phyloP scores from a whole-genome alignment of 257 asterid species.

The Nicotiana paniculata region DNA sequence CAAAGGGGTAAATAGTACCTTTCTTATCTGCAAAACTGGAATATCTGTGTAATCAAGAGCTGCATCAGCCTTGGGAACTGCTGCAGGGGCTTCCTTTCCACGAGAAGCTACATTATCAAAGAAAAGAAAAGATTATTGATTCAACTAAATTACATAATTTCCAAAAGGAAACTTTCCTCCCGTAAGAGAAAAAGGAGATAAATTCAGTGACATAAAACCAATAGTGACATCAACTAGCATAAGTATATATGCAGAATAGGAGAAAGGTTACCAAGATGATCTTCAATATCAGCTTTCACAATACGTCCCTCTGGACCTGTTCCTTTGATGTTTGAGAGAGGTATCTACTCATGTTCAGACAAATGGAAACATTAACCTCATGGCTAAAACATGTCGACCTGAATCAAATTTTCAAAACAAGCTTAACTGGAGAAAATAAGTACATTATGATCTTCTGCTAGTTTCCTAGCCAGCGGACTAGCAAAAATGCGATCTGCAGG shows the following conservation, averaged over 20 bases:
- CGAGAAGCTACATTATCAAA: conserved; percentile 54
- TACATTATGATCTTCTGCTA: conserved; percentile 85
- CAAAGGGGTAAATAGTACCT: conserved; percentile 39
- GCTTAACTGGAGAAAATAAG: background rate
- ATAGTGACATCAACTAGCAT: background rate
- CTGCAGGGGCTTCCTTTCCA: conserved; percentile 54
- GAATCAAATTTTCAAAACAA: background rate
- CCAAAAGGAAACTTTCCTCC: background rate
- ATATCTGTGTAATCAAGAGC: conserved; percentile 64
- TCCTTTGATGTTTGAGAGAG: conserved; percentile 76
- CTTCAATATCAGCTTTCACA: conserved; percentile 95
- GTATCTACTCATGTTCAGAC: conserved; percentile 42
- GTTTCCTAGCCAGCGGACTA: conserved; percentile 88
- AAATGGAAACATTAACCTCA: background rate
- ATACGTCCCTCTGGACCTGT: conserved; percentile 94
- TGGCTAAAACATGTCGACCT: background rate
- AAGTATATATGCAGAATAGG: background rate
- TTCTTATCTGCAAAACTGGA: conserved; percentile 86
- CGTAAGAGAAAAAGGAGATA: background rate
- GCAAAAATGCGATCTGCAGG: conserved; percentile 76
- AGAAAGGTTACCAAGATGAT: conserved; percentile 65
- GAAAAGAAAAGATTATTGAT: conserved; percentile 19
- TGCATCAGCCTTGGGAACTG: conserved; percentile 57
- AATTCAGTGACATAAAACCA: background rate
- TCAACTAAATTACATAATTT: background rate